phyloP scores from a whole-genome alignment of 805 yeast genomes.

The Nematodospora valgi region DNA sequence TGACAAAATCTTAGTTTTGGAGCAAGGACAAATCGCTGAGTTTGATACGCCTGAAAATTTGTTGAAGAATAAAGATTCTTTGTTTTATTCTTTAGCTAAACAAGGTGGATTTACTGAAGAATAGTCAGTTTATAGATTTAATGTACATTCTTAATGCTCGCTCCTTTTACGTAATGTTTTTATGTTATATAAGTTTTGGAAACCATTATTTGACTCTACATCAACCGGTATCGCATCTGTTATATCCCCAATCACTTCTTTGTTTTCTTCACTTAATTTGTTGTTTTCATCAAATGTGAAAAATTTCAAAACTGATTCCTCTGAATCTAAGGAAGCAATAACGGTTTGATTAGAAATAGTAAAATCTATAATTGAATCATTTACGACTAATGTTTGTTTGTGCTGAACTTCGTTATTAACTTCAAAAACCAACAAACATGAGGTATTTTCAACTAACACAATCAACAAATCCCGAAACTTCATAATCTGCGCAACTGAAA shows the following conservation, averaged over 20 bases:
- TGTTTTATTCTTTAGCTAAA: conserved; percentile 77
- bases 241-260: conserved; percentile 19
- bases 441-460: conserved; percentile 52
- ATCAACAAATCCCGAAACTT: conserved; percentile 22
- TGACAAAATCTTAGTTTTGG: conserved; percentile 72
- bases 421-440: conserved; percentile 38
- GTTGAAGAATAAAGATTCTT: conserved; percentile 59
- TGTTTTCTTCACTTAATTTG: conserved; percentile 14
- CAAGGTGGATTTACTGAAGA: conserved; percentile 65
- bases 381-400: conserved; percentile 26
- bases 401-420: conserved; percentile 23
- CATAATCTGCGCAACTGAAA: conserved; percentile 43
- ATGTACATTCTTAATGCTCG: conserved; percentile 41
- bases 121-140: conserved; percentile 4
- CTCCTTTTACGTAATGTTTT: conserved; percentile 58
- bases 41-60: conserved; percentile 70
- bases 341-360: conserved; percentile 17
- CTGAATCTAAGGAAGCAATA: conserved; percentile 31
- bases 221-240: conserved; percentile 26
- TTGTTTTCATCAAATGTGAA: conserved; percentile 19
- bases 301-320: conserved; percentile 25
- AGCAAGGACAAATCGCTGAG: conserved; percentile 71
- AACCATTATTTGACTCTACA: conserved; percentile 31
- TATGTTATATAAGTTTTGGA: conserved; percentile 49
- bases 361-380: conserved; percentile 27